Base-by-base conservation (phyloP, 805 yeast species). In the Kazachstania bromeliacearum region DNA sequence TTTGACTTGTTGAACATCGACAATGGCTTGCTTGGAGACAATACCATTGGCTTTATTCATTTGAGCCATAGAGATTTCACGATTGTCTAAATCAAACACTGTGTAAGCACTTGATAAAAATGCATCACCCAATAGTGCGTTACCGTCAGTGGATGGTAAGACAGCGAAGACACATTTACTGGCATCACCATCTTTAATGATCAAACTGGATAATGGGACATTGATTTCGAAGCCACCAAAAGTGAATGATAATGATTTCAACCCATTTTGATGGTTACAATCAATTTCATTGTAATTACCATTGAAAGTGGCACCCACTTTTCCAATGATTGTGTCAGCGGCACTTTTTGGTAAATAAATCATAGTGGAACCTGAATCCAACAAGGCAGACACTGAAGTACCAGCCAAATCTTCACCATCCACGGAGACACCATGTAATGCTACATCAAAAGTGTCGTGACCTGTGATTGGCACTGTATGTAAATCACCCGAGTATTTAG, bases 21-120 rank as follows among this genome's bases (percentile, higher is more conserved):
- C n/a, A n/a, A n/a, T n/a, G n/a, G n/a, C n/a, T n/a, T n/a, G n/a
- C n/a, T n/a, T n/a, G n/a, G n/a, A n/a, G n/a, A n/a, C n/a, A n/a
- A n/a, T n/a, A n/a, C n/a, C n/a, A n/a, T n/a, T n/a, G n/a, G n/a
- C n/a, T n/a, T n/a, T n/a, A n/a, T n/a, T n/a, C n/a, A n/a, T n/a
- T 50, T 69, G 71, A 15, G 76, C 83, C 50, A 80, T 45, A 3
- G 81, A 73, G 28, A 80, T 62, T 47, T 71, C 66, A 32, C 57
- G 58, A 48, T 69, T 70, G 21, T 75, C 82, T 35, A 77, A 57
- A 53, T 81, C 80, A 55, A 70, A 77, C 13, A 77, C 83, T 17
- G 75, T 65, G 53, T 78, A 80, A 3, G 79, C 77, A 38, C 71
- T 66, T 35, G 76, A 62, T 42, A 77, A 60, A 46, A 76, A 66